Conservation (phyloP, 257 asterid species). For the Lantana camara region DNA sequence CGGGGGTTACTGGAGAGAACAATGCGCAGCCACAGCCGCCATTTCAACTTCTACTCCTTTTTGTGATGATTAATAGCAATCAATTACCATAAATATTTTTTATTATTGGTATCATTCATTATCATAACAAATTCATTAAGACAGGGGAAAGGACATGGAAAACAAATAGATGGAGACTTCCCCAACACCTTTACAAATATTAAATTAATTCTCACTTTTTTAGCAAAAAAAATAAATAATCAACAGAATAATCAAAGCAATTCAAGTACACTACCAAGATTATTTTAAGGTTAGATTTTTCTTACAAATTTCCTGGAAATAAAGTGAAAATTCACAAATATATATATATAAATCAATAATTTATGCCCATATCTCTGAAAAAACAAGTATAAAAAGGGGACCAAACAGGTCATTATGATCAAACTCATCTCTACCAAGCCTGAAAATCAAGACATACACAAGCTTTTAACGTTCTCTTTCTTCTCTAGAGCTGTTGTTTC, state of each 20-base stretch:
- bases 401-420: slow-evolving; percentile 6
- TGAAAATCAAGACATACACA: slow-evolving; percentile 6
- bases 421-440: slow-evolving; percentile 5
- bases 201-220: neutral
- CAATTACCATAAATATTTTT: slow-evolving; percentile 18
- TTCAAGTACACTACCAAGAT: too few species aligned
- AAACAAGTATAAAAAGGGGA: slow-evolving; percentile 26
- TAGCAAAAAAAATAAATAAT: neutral
- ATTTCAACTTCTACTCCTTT: slow-evolving; percentile 35
- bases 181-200: neutral
- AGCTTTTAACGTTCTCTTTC: neutral
- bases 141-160: slow-evolving; percentile 32
- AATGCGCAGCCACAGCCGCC: slow-evolving; percentile 82
- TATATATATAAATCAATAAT: slow-evolving; percentile 1
- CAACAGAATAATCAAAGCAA: neutral
- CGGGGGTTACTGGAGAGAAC: too few species aligned
- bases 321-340: slow-evolving; percentile 4
- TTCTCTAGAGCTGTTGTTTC: slow-evolving; percentile 15
- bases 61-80: slow-evolving; percentile 30
- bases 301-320: neutral
- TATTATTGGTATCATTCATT: neutral
- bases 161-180: slow-evolving; percentile 32
- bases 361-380: neutral
- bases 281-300: neutral
- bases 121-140: neutral